Evolutionary conservation across 352 stramenopile genomes (phyloP), one percentile per base, ranked within the genome.

Genomic region (Phytopythium litorale): DNA sequence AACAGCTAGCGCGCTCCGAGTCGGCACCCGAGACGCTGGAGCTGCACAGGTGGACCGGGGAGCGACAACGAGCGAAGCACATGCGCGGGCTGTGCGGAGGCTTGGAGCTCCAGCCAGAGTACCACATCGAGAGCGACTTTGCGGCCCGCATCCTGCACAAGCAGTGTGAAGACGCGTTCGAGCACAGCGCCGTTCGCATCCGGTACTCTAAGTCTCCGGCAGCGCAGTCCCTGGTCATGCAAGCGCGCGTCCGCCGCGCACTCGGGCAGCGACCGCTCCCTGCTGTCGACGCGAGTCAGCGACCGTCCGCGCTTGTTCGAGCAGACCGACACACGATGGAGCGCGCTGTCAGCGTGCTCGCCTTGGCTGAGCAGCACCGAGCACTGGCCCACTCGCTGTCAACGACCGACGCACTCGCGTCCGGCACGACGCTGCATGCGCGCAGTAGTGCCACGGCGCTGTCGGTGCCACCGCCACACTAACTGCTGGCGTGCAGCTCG

Each of bases 81-180:
- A 74, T 75, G 4, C 73, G 79, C 32, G 79, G 79, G 8, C 56
- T 90, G 6, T 64, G 68, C 45, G 68, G 54, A 42, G 81, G 71
- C 37, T 62, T 89, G 19, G 66, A 73, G 19, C 65, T 21, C 0
- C 45, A 58, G n/a, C 50, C 64, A 4, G 63, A 73, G 4, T 71
- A 76, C 56, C 76, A 80, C 54, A 56, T 78, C 21, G 46, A 53
- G 3, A 73, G 73, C 15, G 66, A 88, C 38, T 71, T 71, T 54
- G 79, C 79, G 7, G 61, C 66, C 18, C 78, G 68, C 48, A 82
- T 87, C 46, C 80, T 88, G 58, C 67, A 75, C 30, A 78, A 75
- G 42, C 75, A 89, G 62, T 84, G 73, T 38, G 57, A 78, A 25
- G 46, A 67, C n/a, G 64, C 67, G 0, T 66, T 71, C 19, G 62